A percentile compares a stretch with the other conserved stretches of the same genome.
phyloP scores from a whole-genome alignment of 805 yeast genomes.

The Saccharomycopsis lassenensis region DNA sequence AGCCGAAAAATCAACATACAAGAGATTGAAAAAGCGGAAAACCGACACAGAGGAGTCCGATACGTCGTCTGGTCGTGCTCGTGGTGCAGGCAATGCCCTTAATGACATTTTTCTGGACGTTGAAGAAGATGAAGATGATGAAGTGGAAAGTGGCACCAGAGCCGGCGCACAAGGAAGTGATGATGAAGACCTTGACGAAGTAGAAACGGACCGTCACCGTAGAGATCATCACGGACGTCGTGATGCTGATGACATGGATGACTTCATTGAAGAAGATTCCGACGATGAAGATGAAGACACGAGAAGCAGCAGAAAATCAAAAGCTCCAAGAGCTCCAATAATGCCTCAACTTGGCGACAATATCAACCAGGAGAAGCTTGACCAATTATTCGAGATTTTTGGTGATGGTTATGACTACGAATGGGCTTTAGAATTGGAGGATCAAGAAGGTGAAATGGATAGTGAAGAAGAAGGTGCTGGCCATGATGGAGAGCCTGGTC shows the following conservation, averaged over 20 bases:
- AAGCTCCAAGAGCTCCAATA: slow-evolving; percentile 29
- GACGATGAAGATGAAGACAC: slow-evolving; percentile 67
- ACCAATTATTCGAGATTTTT: slow-evolving; percentile 87
- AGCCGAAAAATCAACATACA: slow-evolving; percentile 38
- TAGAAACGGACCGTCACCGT: slow-evolving; percentile 24
- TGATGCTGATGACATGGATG: slow-evolving; percentile 79
- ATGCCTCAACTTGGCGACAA: slow-evolving; percentile 23
- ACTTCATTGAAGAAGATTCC: slow-evolving; percentile 94
- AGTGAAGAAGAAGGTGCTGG: slow-evolving; percentile 28
- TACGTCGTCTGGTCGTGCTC: too few relatives aligned
- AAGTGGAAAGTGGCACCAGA: slow-evolving; percentile 27
- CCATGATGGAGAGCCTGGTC: slow-evolving; percentile 30
- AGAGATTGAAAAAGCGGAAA: slow-evolving; percentile 79
- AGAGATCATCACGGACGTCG: slow-evolving; percentile 23
- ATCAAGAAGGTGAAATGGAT: slow-evolving; percentile 34
- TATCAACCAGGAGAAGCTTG: slow-evolving; percentile 80
- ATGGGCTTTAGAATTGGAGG: slow-evolving; percentile 94
- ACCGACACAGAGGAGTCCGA: too few relatives aligned
- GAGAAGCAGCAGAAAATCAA: slow-evolving; percentile 37
- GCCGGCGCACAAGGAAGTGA: slow-evolving; percentile 4
- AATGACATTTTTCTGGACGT: too few relatives aligned
- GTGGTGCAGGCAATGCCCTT: too few relatives aligned
- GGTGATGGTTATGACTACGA: slow-evolving; percentile 97
- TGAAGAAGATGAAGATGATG: slow-evolving; percentile 30
- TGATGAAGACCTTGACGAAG: slow-evolving; percentile 26